These are phyloP conservation scores for Naegleria gruberi DNA, from an alignment of 208 protist species.

Conservation along the genomic window DNA sequence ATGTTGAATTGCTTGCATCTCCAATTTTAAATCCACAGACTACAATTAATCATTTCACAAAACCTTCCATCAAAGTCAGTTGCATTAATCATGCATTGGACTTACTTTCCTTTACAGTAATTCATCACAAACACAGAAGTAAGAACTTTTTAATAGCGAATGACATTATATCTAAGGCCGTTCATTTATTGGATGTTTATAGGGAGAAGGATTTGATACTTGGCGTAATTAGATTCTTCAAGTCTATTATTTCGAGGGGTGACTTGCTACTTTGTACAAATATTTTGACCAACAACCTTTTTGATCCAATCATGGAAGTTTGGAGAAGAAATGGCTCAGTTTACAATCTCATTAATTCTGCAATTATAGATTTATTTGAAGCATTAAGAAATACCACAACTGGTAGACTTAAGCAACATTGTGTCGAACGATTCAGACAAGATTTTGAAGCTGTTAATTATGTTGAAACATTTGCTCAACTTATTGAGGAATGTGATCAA, in stretches of 20 bases:
- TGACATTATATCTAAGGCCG: not conserved
- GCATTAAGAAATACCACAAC: not conserved
- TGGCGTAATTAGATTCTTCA: not conserved
- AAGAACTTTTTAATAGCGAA: slow-evolving; percentile 6
- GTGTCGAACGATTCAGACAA: not conserved
- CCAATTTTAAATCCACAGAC: not conserved
- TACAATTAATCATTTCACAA: not conserved
- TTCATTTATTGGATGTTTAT: not conserved
- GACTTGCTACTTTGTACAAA: not conserved
- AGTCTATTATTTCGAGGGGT: not conserved
- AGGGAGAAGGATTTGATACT: not conserved
- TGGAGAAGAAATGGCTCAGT: not conserved
- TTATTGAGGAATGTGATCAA: not conserved
- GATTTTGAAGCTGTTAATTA: slow-evolving; percentile 2
- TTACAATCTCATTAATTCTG: slow-evolving; percentile 12
- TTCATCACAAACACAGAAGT: not conserved
- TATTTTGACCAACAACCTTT: not conserved
- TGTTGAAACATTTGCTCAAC: not conserved
- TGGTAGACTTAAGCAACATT: not conserved
- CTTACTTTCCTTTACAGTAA: not conserved
- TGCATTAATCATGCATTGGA: not conserved
- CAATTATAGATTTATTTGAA: slow-evolving; percentile 14
- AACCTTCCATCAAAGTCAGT: not conserved
- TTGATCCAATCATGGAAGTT: not conserved
- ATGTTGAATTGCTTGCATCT: not conserved